Conservation (phyloP, 2,329 filamentous ascomycete genomes). For the Plenodomus biglobosus region DNA sequence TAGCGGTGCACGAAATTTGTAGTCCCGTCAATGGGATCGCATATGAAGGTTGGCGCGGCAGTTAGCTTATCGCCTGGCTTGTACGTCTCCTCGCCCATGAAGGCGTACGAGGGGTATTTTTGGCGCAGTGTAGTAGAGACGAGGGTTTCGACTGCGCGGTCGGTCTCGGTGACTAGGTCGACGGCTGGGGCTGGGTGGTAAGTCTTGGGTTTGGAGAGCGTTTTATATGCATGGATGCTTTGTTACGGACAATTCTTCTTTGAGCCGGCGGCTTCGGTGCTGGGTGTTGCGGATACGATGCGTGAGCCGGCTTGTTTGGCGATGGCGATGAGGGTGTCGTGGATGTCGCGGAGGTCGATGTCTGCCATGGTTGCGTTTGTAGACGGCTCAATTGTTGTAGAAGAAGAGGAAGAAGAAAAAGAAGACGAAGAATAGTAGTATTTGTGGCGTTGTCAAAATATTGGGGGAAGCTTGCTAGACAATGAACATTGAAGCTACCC, state of each 20-base stretch:
- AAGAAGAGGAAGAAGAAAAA: conserved; percentile 1
- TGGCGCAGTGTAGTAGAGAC: conserved; percentile 54
- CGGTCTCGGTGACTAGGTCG: conserved; percentile 65
- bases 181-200: conserved; percentile 46
- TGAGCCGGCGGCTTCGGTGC: conserved; percentile 44
- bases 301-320: conserved; percentile 51
- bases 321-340: conserved; percentile 51
- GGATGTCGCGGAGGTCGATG: conserved; percentile 51
- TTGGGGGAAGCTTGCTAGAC: background rate
- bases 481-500: conserved; percentile 9
- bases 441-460: background rate
- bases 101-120: conserved; percentile 58
- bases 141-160: conserved; percentile 62
- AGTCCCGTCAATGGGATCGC: conserved; percentile 80
- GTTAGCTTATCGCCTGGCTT: conserved; percentile 65
- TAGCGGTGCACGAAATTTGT: conserved; percentile 81
- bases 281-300: conserved; percentile 50
- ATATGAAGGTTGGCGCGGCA: conserved; percentile 71
- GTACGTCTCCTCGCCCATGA: conserved; percentile 62
- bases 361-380: conserved; percentile 28
- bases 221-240: background rate
- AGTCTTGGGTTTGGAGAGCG: background rate
- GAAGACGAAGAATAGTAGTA: no score
- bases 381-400: background rate
- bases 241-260: conserved; percentile 52